Percentiles rank a stretch among this genome's conserved stretches.
phyloP scores from a whole-genome alignment of 2,329 filamentous ascomycete genomes.

The Calonectria pseudoreteaudii region DNA sequence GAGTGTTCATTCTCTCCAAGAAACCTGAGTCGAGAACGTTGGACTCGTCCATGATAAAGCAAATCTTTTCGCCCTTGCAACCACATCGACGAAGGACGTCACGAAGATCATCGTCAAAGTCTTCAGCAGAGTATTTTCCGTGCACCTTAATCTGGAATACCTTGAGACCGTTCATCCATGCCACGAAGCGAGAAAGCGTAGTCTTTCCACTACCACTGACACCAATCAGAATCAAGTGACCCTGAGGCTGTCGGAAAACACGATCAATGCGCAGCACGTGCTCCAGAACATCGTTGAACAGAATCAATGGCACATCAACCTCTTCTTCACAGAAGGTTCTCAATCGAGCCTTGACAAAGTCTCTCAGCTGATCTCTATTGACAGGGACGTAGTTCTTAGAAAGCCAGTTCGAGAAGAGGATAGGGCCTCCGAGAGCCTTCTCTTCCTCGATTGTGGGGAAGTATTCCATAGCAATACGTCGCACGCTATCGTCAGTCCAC shows the following conservation, averaged over 20 bases:
- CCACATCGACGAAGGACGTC: constrained; percentile 93
- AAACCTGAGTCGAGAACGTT: constrained; percentile 99
- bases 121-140: constrained; percentile 96
- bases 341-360: constrained; percentile 96
- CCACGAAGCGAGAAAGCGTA: constrained; percentile 95
- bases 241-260: constrained; percentile 98
- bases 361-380: constrained; percentile 91
- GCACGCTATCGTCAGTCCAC: constrained; percentile 93
- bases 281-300: constrained; percentile 99
- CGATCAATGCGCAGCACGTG: constrained; percentile 98
- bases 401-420: constrained; percentile 99
- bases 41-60: constrained; percentile 99
- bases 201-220: constrained; percentile 99
- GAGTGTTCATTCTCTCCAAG: constrained; percentile 98
- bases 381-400: constrained; percentile 99
- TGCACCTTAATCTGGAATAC: constrained; percentile 99
- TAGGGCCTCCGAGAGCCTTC: constrained; percentile 89
- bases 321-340: constrained; percentile 99
- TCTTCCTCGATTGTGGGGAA: constrained; percentile 97
- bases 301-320: constrained; percentile 95
- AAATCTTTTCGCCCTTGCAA: constrained; percentile 99
- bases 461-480: constrained; percentile 86
- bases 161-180: constrained; percentile 99
- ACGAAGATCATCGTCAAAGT: constrained; percentile 97
- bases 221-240: constrained; percentile 97